These are phyloP conservation scores for Sordaria brevicollis DNA, from an alignment of 495 filamentous ascomycete species.

Conservation along the genomic window DNA sequence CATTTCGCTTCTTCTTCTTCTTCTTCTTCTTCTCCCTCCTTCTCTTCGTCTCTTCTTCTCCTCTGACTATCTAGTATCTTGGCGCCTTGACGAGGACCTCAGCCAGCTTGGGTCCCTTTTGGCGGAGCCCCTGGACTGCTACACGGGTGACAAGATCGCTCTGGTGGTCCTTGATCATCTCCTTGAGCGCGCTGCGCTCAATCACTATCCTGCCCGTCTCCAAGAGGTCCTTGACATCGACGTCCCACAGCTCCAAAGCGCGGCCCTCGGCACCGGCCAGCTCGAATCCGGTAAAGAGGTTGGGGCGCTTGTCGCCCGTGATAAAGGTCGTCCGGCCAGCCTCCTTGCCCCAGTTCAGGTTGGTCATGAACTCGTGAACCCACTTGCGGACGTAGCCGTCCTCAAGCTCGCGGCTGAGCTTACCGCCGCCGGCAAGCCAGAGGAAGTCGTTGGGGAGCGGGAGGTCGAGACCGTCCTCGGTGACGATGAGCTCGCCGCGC, in stretches of 20 bases:
- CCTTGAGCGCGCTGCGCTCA: conserved; percentile 69
- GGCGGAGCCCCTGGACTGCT: conserved; percentile 17
- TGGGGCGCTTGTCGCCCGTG: conserved; percentile 43
- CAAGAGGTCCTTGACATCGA: conserved; percentile 90
- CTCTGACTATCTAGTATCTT: background rate
- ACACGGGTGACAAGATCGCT: conserved; percentile 51
- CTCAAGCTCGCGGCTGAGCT: conserved; percentile 25
- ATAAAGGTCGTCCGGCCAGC: conserved; percentile 71
- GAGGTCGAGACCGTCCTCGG: conserved; percentile 62
- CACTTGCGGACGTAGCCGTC: conserved; percentile 45
- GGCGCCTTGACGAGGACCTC: conserved; percentile 5
- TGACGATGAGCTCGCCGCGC: conserved; percentile 74
- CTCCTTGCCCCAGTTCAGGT: conserved; percentile 60
- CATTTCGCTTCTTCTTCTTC: background rate
- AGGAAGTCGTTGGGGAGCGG: conserved; percentile 35
- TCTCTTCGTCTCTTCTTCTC: background rate
- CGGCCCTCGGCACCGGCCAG: conserved; percentile 54
- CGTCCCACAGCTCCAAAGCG: conserved; percentile 56
- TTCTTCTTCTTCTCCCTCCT: background rate
- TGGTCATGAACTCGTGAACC: conserved; percentile 51
- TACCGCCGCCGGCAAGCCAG: conserved; percentile 15
- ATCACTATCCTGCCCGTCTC: conserved; percentile 77
- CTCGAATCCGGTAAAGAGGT: conserved; percentile 48
- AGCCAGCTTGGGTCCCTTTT: conserved; percentile 10
- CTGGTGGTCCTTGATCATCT: conserved; percentile 64